phyloP scores from a whole-genome alignment of 2,329 filamentous ascomycete genomes.

The Microcera coccophila region DNA sequence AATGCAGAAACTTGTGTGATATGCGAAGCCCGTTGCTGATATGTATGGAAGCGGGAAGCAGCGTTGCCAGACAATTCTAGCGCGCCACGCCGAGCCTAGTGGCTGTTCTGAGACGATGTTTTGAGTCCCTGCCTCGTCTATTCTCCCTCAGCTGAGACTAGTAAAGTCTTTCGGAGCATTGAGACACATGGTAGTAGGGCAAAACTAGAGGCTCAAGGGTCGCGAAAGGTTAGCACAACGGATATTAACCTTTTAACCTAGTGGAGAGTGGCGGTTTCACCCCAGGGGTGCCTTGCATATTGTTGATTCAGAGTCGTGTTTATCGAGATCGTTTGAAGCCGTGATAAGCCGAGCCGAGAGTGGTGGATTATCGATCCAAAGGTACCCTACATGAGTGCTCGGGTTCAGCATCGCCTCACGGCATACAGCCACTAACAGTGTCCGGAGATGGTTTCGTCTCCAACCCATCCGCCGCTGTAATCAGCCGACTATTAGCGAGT shows the following conservation, averaged over 20 bases:
- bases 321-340: slow-evolving; percentile 11
- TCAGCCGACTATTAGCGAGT: slow-evolving; percentile 21
- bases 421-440: slow-evolving; percentile 17
- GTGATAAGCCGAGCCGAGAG: slow-evolving; percentile 26
- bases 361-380: slow-evolving; percentile 13
- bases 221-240: slow-evolving; percentile 9
- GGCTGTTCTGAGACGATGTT: slow-evolving; percentile 18
- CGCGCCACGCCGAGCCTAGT: slow-evolving; percentile 14
- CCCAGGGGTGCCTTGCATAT: slow-evolving; percentile 19
- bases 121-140: slow-evolving; percentile 11
- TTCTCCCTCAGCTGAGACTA: slow-evolving; percentile 11
- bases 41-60: slow-evolving; percentile 13
- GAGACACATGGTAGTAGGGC: slow-evolving; percentile 8
- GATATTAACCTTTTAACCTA: slow-evolving; percentile 14
- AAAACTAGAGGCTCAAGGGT: slow-evolving; percentile 5
- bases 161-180: slow-evolving; percentile 9
- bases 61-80: slow-evolving; percentile 11
- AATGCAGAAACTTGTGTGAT: too few relatives aligned
- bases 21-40: slow-evolving; percentile 18
- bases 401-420: slow-evolving; percentile 10
- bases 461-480: slow-evolving; percentile 13
- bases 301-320: slow-evolving; percentile 10
- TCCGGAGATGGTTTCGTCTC: slow-evolving; percentile 13
- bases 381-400: slow-evolving; percentile 10
- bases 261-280: slow-evolving; percentile 22